These are phyloP conservation scores for Tremella mesenterica DNA, from an alignment of 768 basidiomycete species.

Conservation along the genomic window DNA sequence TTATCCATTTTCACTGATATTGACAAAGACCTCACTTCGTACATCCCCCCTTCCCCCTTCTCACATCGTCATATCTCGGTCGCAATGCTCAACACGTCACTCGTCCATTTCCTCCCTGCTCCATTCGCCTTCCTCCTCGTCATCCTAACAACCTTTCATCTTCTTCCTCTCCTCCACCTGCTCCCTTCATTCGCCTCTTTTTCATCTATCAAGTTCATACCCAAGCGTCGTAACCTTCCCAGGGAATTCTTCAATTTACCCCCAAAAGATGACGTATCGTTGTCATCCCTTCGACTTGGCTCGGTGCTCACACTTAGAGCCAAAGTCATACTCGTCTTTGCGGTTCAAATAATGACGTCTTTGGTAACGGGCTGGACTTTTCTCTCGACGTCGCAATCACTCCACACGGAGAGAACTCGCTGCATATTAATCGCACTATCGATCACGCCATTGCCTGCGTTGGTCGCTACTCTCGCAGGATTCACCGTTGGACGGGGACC, in stretches of 20 bases:
- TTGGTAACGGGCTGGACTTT: slow-evolving; percentile 7
- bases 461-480: neutral
- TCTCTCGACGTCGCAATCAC: neutral
- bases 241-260: slow-evolving; percentile 39
- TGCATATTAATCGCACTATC: slow-evolving; percentile 4
- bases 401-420: neutral
- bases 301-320: slow-evolving; percentile 7
- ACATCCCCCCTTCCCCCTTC: neutral
- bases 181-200: slow-evolving; percentile 9
- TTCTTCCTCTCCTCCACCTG: slow-evolving; percentile 20
- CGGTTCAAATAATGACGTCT: neutral
- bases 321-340: slow-evolving; percentile 7
- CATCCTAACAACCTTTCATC: slow-evolving; percentile 19
- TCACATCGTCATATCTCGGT: neutral
- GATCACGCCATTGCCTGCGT: slow-evolving; percentile 10
- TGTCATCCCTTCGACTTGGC: neutral
- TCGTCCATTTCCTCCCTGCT: slow-evolving; percentile 16
- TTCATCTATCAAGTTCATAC: slow-evolving; percentile 20
- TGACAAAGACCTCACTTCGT: no score
- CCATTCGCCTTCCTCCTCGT: slow-evolving; percentile 23
- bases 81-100: slow-evolving; percentile 21
- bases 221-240: slow-evolving; percentile 28
- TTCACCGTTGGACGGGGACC: neutral
- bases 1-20: no score
- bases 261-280: slow-evolving; percentile 7